Base-by-base conservation (phyloP, 169 alveolate genomes). In the Eimeria acervulina region DNA sequence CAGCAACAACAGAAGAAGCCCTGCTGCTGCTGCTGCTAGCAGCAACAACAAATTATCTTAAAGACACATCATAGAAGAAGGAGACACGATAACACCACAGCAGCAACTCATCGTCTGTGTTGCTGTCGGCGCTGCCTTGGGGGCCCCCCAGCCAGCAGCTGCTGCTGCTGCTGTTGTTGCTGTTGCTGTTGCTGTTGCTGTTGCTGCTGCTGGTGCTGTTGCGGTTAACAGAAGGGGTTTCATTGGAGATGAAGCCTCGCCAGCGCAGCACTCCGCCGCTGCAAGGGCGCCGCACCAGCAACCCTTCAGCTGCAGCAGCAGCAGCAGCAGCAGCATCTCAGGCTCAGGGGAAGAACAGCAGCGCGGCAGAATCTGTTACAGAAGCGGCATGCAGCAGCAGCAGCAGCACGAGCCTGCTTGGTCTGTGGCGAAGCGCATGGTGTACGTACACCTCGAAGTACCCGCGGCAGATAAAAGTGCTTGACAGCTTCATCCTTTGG, bases 401-500 rank as follows among this genome's bases (percentile, higher is more conserved):
- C 87, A 76, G 31, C 28, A 38, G 87, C 63, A 42, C 4, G 59
- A 26, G 87, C 36, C 33, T 76, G 44, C 28, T 12, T 8, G 31
- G 26, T 0, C 5, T 76, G 47, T 81, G 19, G 12, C 90, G 42
- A 12, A 51, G 23, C n/a, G 66, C 70, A 5, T 40, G 88, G 95
- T 23, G 70, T 40, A 31, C 87, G 13, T 89, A 89, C 72, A 40
- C 68, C 61, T 17, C 66, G 26, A 61, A 36, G 19, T 47, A 89
- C 15, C 72, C 85, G 55, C 52, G 31, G 66, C 95, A 33, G 17
- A 51, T 89, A 12, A 10, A 38, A 36, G 38, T 89, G 59, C 55
- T 89, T 19, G 95, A 89, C 23, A 68, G 76, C 12, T 89, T 89
- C 74, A 15, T 61, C 21, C 40, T 40, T 26, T 66, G 88, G 47